These are phyloP conservation scores for Camellia sinensis DNA, from an alignment of 148 eudicot species.

Conservation along the genomic window DNA sequence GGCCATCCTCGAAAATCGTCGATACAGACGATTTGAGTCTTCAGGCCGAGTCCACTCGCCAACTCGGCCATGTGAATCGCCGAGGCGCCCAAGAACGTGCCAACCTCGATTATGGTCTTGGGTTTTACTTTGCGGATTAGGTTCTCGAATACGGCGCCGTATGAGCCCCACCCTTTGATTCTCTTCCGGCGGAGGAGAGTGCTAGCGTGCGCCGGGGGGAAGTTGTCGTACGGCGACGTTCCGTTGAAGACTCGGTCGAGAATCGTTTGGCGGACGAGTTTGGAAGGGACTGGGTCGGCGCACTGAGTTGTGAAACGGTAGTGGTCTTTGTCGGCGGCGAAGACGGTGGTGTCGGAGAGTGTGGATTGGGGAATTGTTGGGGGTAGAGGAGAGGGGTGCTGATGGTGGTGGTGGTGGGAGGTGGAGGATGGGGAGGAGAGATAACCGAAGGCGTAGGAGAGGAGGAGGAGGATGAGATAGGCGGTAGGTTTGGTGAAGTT, in stretches of 20 bases:
- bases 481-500: conserved; percentile 20
- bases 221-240: conserved; percentile 49
- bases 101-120: conserved; percentile 55
- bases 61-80: conserved; percentile 65
- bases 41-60: conserved; percentile 40
- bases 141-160: conserved; percentile 59
- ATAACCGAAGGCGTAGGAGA: conserved; percentile 45
- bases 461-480: conserved; percentile 26
- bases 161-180: conserved; percentile 73
- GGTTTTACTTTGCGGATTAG: conserved; percentile 48
- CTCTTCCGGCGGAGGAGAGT: conserved; percentile 27
- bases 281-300: conserved; percentile 26
- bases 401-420: not conserved
- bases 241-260: conserved; percentile 49
- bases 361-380: not conserved
- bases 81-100: conserved; percentile 78
- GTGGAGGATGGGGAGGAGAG: conserved; percentile 23
- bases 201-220: conserved; percentile 53
- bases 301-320: conserved; percentile 39
- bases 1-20: conserved; percentile 89
- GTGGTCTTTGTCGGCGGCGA: conserved; percentile 25
- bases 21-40: conserved; percentile 62
- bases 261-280: conserved; percentile 37
- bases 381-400: not conserved
- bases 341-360: not conserved